A percentile compares a stretch with the other conserved stretches of the same genome.
These are phyloP conservation scores for Panaeolus cyanescens DNA, from an alignment of 768 basidiomycete species.

Conservation along the genomic window DNA sequence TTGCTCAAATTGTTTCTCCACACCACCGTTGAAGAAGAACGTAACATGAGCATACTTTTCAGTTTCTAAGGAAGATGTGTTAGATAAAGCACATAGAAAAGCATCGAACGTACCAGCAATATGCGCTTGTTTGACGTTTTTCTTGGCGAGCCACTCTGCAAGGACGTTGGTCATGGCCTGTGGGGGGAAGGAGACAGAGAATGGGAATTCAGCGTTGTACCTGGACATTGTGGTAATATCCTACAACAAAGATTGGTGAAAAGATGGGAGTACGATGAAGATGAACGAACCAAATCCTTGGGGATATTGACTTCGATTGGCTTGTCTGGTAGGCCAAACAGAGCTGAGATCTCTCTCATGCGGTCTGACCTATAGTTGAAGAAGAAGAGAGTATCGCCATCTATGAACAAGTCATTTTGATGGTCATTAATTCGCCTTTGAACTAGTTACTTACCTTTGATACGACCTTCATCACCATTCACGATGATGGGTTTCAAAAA, in stretches of 20 bases:
- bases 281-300: constrained; percentile 65
- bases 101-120: constrained; percentile 62
- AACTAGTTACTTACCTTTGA: constrained; percentile 69
- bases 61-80: constrained; percentile 58
- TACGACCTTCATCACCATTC: constrained; percentile 73
- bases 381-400: constrained; percentile 88
- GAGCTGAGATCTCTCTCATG: constrained; percentile 86
- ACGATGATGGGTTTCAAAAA: constrained; percentile 95
- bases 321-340: constrained; percentile 82
- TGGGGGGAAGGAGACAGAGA: constrained; percentile 91
- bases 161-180: constrained; percentile 93
- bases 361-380: constrained; percentile 99
- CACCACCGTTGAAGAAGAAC: constrained; percentile 97
- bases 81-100: background rate
- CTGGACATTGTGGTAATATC: constrained; percentile 92
- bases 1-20: constrained; percentile 85
- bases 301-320: constrained; percentile 85
- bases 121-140: constrained; percentile 84
- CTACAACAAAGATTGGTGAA: constrained; percentile 33
- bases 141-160: constrained; percentile 84
- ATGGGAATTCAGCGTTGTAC: constrained; percentile 91
- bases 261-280: background rate
- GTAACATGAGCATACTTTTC: constrained; percentile 98
- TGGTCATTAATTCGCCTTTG: background rate
- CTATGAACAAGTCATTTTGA: constrained; percentile 34